Percentiles rank a stretch among this genome's conserved stretches.
Evolutionary conservation across 2,329 filamentous ascomycete genomes (phyloP).

Genomic region (Ascochyta viciae-villosae): DNA sequence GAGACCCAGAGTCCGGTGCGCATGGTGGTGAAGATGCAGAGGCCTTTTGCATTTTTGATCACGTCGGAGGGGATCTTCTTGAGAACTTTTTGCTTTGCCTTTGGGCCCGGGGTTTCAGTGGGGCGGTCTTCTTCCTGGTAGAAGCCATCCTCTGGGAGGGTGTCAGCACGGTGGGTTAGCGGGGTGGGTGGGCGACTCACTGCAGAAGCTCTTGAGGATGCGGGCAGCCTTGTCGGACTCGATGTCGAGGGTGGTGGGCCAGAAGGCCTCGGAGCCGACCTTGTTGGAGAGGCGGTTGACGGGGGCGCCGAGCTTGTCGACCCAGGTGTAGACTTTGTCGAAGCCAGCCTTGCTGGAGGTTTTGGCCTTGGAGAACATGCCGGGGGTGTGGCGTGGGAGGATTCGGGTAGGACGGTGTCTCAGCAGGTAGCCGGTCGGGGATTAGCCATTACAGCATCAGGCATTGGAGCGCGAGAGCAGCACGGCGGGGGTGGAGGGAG

Average conservation of each 20-base stretch:
- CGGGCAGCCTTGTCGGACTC: slow-evolving; percentile 92
- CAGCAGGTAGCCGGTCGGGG: slow-evolving; percentile 22
- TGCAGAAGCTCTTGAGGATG: slow-evolving; percentile 90
- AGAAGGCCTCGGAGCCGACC: slow-evolving; percentile 81
- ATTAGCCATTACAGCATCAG: slow-evolving; percentile 33
- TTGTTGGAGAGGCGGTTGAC: slow-evolving; percentile 84
- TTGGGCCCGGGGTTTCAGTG: slow-evolving; percentile 57
- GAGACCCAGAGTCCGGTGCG: slow-evolving; percentile 90
- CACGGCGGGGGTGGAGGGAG: slow-evolving; percentile 3
- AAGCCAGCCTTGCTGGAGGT: slow-evolving; percentile 59
- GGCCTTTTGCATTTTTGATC: slow-evolving; percentile 85
- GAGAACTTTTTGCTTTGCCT: slow-evolving; percentile 68
- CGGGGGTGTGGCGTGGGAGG: slow-evolving; percentile 6
- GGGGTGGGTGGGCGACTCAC: slow-evolving; percentile 58
- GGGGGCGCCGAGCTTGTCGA: slow-evolving; percentile 74
- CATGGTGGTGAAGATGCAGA: slow-evolving; percentile 96
- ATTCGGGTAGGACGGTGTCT: slow-evolving; percentile 26
- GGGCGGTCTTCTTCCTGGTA: slow-evolving; percentile 63
- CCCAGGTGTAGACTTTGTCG: slow-evolving; percentile 73
- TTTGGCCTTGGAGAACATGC: slow-evolving; percentile 48
- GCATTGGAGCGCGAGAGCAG: slow-evolving; percentile 14
- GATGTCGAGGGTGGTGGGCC: slow-evolving; percentile 83
- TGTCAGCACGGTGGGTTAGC: slow-evolving; percentile 23
- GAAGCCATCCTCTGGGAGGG: slow-evolving; percentile 67
- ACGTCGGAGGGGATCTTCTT: slow-evolving; percentile 87